phyloP scores from a whole-genome alignment of 108 stramenopile genomes.

The Fragilaria crotonensis region DNA sequence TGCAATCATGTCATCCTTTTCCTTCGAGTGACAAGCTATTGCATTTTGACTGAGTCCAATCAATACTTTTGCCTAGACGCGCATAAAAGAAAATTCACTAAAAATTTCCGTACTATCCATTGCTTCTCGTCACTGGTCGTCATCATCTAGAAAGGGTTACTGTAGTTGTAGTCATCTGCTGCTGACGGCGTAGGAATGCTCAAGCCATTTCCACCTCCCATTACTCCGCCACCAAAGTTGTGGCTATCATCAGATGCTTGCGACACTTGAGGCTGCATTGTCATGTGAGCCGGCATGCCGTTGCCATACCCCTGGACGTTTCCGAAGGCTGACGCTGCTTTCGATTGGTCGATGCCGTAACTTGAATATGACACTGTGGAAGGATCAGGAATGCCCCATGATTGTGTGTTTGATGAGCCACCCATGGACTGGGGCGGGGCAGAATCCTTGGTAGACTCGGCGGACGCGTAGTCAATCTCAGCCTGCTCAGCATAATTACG shows the following conservation, averaged over 20 bases:
- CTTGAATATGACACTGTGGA: background rate
- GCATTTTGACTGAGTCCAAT: too few relatives aligned
- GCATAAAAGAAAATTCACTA: too few relatives aligned
- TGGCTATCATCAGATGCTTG: background rate
- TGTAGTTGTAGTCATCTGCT: background rate
- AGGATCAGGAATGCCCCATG: background rate
- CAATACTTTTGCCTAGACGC: too few relatives aligned
- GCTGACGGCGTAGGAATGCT: slow-evolving; percentile 25
- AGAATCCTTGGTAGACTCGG: slow-evolving; percentile 41
- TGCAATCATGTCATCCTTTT: too few relatives aligned
- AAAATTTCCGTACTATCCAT: too few relatives aligned
- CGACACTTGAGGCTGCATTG: background rate
- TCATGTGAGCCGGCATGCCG: background rate
- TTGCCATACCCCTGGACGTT: slow-evolving; percentile 1
- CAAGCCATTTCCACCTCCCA: slow-evolving; percentile 21
- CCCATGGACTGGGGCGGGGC: slow-evolving; percentile 1
- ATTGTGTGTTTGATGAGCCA: slow-evolving; percentile 1
- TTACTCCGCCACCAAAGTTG: background rate
- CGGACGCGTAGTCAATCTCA: slow-evolving; percentile 66
- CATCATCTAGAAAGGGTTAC: background rate
- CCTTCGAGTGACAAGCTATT: too few relatives aligned
- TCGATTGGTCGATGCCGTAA: slow-evolving; percentile 8
- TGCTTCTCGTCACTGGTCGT: too few relatives aligned
- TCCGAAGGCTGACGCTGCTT: background rate
- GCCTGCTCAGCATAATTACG: slow-evolving; percentile 61